Evolutionary conservation across 2,329 filamentous ascomycete species (phyloP).

Genomic region (Arthrobotrys entomopaga): DNA sequence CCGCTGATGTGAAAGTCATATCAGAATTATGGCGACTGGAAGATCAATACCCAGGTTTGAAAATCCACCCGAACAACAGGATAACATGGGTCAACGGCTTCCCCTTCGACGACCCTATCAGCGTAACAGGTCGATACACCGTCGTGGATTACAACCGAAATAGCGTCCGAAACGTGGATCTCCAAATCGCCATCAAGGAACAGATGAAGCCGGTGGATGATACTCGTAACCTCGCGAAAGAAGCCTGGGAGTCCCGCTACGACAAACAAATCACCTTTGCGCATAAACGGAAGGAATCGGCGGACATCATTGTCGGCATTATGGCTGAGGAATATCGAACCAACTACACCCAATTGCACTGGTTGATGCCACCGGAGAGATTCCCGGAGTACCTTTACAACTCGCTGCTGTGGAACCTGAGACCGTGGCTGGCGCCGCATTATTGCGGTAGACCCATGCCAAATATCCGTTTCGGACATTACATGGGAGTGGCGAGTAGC

Average conservation of each 20-base stretch:
- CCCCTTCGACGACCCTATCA: constrained; percentile 26
- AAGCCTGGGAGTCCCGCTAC: constrained; percentile 39
- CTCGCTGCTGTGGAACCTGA: constrained; percentile 29
- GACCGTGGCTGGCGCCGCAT: constrained; percentile 41
- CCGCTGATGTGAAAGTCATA: too few species aligned
- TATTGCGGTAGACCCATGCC: constrained; percentile 27
- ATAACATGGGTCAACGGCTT: constrained; percentile 15
- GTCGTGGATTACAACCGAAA: constrained; percentile 4
- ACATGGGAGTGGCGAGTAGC: not conserved
- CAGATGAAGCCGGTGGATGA: constrained; percentile 9
- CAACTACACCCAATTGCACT: constrained; percentile 19
- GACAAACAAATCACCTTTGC: constrained; percentile 38
- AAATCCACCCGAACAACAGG: constrained; percentile 33
- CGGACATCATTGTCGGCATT: constrained; percentile 3
- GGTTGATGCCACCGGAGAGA: constrained; percentile 9
- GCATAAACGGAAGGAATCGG: constrained; percentile 25
- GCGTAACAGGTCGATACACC: constrained; percentile 12
- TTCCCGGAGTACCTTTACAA: constrained; percentile 43
- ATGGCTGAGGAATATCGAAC: constrained; percentile 14
- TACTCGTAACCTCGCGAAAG: constrained; percentile 11
- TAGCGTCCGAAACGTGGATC: constrained; percentile 29
- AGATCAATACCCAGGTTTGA: constrained; percentile 27
- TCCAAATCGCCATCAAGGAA: constrained; percentile 16
- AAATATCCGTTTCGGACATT: constrained; percentile 18
- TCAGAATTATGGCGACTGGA: constrained; percentile 39